These are phyloP conservation scores for Diaporthe velutina DNA, from an alignment of 2,329 filamentous ascomycete genomes.

Conservation along the genomic window DNA sequence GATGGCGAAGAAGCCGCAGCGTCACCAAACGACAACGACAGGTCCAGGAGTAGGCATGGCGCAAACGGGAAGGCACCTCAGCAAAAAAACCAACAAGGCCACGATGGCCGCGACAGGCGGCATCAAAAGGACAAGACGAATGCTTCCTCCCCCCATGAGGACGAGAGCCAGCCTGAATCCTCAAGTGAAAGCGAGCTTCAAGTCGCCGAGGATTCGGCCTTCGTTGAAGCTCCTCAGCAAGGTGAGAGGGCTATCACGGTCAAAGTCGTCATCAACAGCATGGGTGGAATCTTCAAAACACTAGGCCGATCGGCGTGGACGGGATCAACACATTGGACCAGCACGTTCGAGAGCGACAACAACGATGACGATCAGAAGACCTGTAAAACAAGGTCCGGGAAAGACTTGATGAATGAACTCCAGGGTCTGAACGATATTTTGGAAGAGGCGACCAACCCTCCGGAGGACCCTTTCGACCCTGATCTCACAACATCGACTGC, in stretches of 20 bases:
- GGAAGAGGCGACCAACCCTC: background rate
- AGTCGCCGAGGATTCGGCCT: conserved; percentile 22
- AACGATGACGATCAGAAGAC: background rate
- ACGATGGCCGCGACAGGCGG: background rate
- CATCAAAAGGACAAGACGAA: background rate
- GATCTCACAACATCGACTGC: background rate
- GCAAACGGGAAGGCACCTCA: background rate
- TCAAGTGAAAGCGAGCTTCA: background rate
- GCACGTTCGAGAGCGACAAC: conserved; percentile 2
- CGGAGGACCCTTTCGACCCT: background rate
- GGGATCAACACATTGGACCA: background rate
- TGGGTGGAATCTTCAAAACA: conserved; percentile 33
- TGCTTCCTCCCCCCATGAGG: background rate
- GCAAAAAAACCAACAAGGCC: background rate
- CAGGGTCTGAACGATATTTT: conserved; percentile 25
- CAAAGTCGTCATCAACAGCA: conserved; percentile 14
- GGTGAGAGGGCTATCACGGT: background rate
- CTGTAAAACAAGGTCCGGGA: conserved; percentile 12
- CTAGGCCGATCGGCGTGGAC: conserved; percentile 35
- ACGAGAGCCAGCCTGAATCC: background rate
- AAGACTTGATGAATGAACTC: background rate
- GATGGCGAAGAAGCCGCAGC: background rate
- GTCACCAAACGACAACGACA: background rate
- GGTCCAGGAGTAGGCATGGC: background rate
- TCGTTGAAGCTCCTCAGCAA: conserved; percentile 31